Base-by-base conservation (phyloP, 2,329 filamentous ascomycete species). In the Fusarium vanettenii region DNA sequence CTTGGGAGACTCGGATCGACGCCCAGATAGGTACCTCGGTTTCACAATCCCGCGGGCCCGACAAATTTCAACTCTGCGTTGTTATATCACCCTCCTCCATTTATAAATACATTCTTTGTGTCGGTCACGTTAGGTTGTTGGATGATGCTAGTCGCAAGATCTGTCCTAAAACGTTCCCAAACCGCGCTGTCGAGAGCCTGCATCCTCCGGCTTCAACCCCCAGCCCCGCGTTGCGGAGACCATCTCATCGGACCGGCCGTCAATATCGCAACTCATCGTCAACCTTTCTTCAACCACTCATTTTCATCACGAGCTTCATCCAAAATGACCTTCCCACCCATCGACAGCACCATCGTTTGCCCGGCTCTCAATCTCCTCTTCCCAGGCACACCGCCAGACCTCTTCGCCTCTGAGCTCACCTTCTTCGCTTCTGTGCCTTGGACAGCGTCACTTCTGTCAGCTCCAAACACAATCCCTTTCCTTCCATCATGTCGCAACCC, bases 351-450 rank as follows among this genome's bases (percentile, higher is more conserved):
- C 69, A 66, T 83, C 31, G 60, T 83, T 66, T 79, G 79, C 59
- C 82, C 82, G 4, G 62, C 70, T 10, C 79, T 84, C 55, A 71
- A 77, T 60, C 67, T 83, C 33, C 22, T 68, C 31, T 81, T 82
- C 7, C 65, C 79, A 13, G 68, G 78, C 43, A 77, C 79, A 11
- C 76, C 78, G 0, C 69, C 75, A 1, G 62, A 66, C 43, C 76
- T 82, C 20, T 81, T 80, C 68, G 48, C 75, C 31, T 74, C 74
- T 16, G 78, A 81, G 52, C 55, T 82, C 29, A 61, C 72, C 37
- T 78, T 83, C 76, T 84, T 85, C 76, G 70, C 68, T 57, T 78
- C 81, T 1, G 76, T 83, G 33, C 80, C 83, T 9, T 85, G 84
- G 84, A 84, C 81, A 52, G 77, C 79, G 37, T 60, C 70, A 14